Evolutionary conservation across 305 asterid genomes (phyloP).

Genomic region (Petunia hybrid): DNA sequence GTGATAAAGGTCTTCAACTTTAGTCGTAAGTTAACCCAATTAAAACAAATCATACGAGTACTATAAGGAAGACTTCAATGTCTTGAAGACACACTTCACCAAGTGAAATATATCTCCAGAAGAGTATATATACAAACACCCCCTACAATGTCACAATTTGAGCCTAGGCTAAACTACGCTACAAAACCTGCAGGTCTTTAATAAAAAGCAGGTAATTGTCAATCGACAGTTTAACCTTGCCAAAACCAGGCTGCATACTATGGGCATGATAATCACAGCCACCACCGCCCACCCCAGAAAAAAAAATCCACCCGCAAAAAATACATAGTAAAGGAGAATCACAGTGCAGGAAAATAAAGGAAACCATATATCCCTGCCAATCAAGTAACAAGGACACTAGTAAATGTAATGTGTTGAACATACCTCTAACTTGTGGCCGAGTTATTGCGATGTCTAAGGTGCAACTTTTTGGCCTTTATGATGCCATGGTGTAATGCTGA

Average conservation of each 20-base stretch:
- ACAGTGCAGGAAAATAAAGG: neutral
- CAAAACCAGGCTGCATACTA: neutral
- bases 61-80: too few relatives aligned
- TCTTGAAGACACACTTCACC: too few relatives aligned
- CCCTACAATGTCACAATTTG: too few relatives aligned
- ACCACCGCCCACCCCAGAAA: too few relatives aligned
- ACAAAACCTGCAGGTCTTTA: too few relatives aligned
- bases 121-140: too few relatives aligned
- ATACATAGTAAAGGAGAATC: neutral
- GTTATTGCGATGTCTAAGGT: conserved; percentile 33
- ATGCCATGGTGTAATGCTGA: conserved; percentile 42
- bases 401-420: neutral
- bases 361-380: neutral
- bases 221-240: neutral
- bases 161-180: too few relatives aligned
- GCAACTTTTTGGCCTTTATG: conserved; percentile 46
- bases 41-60: too few relatives aligned
- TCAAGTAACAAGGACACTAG: neutral
- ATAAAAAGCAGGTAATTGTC: neutral
- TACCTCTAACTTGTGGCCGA: conserved; percentile 20
- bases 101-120: too few relatives aligned
- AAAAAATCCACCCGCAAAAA: neutral
- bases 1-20: too few relatives aligned
- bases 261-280: neutral
- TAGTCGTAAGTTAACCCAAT: too few relatives aligned